phyloP scores from a whole-genome alignment of 2,329 filamentous ascomycete species.

The Colletotrichum sp. region DNA sequence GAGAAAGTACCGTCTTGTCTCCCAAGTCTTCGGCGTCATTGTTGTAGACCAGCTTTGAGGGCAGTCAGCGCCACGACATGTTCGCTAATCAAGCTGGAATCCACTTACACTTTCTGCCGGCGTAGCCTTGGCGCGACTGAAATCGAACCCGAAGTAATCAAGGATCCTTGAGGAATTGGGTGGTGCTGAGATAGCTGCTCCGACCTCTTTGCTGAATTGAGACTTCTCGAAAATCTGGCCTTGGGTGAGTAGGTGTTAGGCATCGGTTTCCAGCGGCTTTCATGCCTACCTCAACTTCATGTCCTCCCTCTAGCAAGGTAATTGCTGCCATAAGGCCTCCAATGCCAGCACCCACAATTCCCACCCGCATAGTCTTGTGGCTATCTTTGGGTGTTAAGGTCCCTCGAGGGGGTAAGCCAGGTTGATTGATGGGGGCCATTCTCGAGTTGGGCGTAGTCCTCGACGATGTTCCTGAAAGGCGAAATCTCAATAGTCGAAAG shows the following conservation, averaged over 20 bases:
- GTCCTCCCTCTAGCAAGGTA: background rate
- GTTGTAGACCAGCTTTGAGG: background rate
- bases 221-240: background rate
- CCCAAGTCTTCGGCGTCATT: background rate
- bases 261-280: background rate
- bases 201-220: background rate
- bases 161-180: background rate
- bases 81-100: background rate
- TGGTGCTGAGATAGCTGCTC: background rate
- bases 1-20: background rate
- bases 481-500: background rate
- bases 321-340: background rate
- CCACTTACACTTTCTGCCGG: background rate
- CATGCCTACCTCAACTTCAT: background rate
- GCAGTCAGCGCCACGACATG: background rate
- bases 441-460: background rate
- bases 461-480: background rate
- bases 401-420: background rate
- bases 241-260: background rate
- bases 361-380: background rate
- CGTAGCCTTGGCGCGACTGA: background rate
- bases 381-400: background rate
- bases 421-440: background rate
- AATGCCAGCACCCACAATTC: background rate
- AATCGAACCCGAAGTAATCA: background rate